Conservation (phyloP, 2,329 filamentous ascomycete genomes). For the Paraconiothyrium sp. region DNA sequence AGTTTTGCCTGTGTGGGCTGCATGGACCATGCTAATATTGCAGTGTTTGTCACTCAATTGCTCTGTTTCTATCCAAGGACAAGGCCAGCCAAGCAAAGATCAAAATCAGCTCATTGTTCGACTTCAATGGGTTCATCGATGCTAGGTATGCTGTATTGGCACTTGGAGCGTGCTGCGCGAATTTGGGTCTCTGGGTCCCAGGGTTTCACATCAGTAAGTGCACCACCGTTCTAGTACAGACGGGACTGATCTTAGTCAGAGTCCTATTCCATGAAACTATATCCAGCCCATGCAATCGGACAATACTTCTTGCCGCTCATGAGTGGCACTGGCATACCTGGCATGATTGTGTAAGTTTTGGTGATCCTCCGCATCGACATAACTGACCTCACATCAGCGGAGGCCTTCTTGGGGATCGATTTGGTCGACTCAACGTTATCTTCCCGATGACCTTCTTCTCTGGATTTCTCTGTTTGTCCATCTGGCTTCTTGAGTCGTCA, state of each 20-base stretch:
- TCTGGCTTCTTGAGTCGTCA: slow-evolving; percentile 62
- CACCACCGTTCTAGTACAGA: neutral
- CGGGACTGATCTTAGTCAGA: slow-evolving; percentile 59
- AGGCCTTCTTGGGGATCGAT: slow-evolving; percentile 62
- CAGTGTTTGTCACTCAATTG: slow-evolving; percentile 59
- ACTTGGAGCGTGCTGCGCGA: slow-evolving; percentile 34
- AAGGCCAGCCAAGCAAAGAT: slow-evolving; percentile 27
- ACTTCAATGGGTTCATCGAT: slow-evolving; percentile 47
- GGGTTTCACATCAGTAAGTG: slow-evolving; percentile 48
- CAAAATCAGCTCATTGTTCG: slow-evolving; percentile 40
- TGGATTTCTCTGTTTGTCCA: slow-evolving; percentile 59
- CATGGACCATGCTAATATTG: slow-evolving; percentile 57
- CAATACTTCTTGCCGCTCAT: slow-evolving; percentile 57
- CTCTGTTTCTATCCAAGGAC: slow-evolving; percentile 42
- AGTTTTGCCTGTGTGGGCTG: slow-evolving; percentile 49
- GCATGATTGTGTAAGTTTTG: slow-evolving; percentile 61
- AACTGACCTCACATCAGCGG: slow-evolving; percentile 47
- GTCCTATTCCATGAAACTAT: slow-evolving; percentile 68
- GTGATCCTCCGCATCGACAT: slow-evolving; percentile 56
- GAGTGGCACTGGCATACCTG: slow-evolving; percentile 63
- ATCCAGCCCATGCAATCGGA: slow-evolving; percentile 54
- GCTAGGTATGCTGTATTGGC: slow-evolving; percentile 41
- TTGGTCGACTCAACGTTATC: slow-evolving; percentile 66
- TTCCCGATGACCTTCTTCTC: slow-evolving; percentile 56
- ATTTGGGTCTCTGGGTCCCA: slow-evolving; percentile 41